Conservation (phyloP, 768 basidiomycete species). For the Amanita pseudoporphyria region DNA sequence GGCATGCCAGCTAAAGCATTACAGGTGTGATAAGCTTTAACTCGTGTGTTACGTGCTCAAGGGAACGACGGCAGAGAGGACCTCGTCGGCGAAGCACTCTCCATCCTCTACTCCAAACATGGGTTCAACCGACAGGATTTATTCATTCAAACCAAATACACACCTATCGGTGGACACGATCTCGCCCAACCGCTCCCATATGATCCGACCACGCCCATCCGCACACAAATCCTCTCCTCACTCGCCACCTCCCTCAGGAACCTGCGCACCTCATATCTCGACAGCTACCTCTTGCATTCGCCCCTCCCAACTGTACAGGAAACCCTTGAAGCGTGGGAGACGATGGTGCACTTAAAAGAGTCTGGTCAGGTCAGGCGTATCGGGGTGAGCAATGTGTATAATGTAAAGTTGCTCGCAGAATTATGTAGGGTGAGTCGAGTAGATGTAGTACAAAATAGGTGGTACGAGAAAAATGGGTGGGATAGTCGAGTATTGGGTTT, state of each 20-base stretch:
- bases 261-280: conserved; percentile 64
- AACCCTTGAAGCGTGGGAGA: conserved; percentile 62
- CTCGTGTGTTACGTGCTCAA: too few species aligned
- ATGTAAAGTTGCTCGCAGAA: conserved; percentile 41
- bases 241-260: conserved; percentile 57
- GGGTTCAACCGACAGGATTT: conserved; percentile 59
- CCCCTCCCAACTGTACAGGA: conserved; percentile 48
- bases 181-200: conserved; percentile 64
- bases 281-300: conserved; percentile 73
- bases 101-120: conserved; percentile 43
- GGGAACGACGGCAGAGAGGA: conserved; percentile 45
- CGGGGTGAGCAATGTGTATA: conserved; percentile 75
- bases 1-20: conserved; percentile 67
- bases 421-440: conserved; percentile 46
- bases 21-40: conserved; percentile 32
- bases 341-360: conserved; percentile 52
- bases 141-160: conserved; percentile 82
- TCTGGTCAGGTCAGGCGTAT: conserved; percentile 54
- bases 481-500: conserved; percentile 55
- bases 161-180: conserved; percentile 68
- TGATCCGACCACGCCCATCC: conserved; percentile 39
- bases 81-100: conserved; percentile 68
- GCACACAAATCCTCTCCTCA: conserved; percentile 53
- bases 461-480: conserved; percentile 78
- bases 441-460: conserved; percentile 76